Evolutionary conservation across 2,329 filamentous ascomycete genomes (phyloP).

Genomic region (Exophiala mesophila): DNA sequence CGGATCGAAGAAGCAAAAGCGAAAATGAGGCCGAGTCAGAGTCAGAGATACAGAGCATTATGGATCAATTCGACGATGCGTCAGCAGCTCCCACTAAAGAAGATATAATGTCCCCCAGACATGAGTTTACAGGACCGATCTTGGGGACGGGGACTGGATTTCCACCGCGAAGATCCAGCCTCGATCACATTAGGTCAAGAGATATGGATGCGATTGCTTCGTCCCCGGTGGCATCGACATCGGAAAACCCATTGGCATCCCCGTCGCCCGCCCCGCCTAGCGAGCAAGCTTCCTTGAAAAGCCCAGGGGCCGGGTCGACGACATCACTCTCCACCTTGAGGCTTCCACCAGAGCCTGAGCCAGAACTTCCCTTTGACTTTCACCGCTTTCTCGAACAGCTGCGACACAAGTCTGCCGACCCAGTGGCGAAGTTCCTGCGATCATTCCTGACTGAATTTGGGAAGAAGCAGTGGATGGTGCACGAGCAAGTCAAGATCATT

Average conservation of each 20-base stretch:
- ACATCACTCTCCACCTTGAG: constrained; percentile 8
- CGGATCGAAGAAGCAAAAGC: constrained; percentile 33
- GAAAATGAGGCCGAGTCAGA: constrained; percentile 57
- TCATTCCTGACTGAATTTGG: constrained; percentile 93
- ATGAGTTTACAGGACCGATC: constrained; percentile 77
- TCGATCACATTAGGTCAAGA: constrained; percentile 61
- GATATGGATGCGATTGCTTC: constrained; percentile 31
- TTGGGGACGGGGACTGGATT: constrained; percentile 63
- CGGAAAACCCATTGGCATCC: constrained; percentile 24
- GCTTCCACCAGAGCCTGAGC: constrained; percentile 73
- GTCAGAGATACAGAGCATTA: constrained; percentile 92
- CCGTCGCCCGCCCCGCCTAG: constrained; percentile 28
- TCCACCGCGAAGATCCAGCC: constrained; percentile 78
- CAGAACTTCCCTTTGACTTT: constrained; percentile 88
- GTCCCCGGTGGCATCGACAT: constrained; percentile 19
- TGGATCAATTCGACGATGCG: constrained; percentile 85
- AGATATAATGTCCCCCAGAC: constrained; percentile 85
- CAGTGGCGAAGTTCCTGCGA: constrained; percentile 89
- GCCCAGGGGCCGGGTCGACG: constrained; percentile 5
- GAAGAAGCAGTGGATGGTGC: constrained; percentile 99
- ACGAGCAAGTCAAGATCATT: constrained; percentile 99
- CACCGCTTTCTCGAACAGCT: constrained; percentile 95
- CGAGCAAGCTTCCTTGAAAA: constrained; percentile 28
- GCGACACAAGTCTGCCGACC: constrained; percentile 94
- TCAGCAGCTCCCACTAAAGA: constrained; percentile 66